phyloP scores from a whole-genome alignment of 2,329 filamentous ascomycete species.

The Fusarium anguioides region DNA sequence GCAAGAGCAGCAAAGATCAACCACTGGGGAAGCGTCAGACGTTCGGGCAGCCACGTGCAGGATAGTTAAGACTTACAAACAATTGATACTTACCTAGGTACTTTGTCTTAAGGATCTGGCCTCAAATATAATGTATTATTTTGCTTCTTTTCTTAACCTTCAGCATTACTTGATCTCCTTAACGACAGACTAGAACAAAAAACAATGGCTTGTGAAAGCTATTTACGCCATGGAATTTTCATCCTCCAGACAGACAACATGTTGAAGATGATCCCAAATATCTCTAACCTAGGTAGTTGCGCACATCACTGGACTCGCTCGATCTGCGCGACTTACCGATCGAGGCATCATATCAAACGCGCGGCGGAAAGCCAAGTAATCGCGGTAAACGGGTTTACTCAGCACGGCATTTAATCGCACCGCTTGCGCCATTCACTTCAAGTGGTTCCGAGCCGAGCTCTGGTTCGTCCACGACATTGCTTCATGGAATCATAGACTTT shows the following conservation, averaged over 20 bases:
- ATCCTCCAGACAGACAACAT: background rate
- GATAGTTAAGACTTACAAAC: background rate
- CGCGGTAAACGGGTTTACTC: slow-evolving; percentile 21
- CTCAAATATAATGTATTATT: too few species aligned
- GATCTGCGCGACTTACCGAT: slow-evolving; percentile 27
- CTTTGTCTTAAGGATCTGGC: too few species aligned
- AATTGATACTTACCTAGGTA: background rate
- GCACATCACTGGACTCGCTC: background rate
- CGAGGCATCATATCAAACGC: slow-evolving; percentile 14
- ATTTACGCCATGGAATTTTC: background rate
- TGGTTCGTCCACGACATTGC: slow-evolving; percentile 32
- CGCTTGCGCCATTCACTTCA: slow-evolving; percentile 37
- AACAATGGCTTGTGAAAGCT: background rate
- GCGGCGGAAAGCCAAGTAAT: slow-evolving; percentile 10
- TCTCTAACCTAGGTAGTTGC: background rate
- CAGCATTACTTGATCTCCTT: background rate
- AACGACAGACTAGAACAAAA: background rate
- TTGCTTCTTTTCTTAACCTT: background rate
- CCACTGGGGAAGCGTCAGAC: slow-evolving; percentile 1
- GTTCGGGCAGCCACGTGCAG: slow-evolving; percentile 12
- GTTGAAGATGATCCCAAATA: background rate
- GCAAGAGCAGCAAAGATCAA: slow-evolving; percentile 21
- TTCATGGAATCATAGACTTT: slow-evolving; percentile 41
- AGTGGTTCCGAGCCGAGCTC: slow-evolving; percentile 32
- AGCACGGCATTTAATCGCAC: slow-evolving; percentile 40